Evolutionary conservation across 176 grass and related monocot species (phyloP).

Genomic region (Oryza brachyantha): DNA sequence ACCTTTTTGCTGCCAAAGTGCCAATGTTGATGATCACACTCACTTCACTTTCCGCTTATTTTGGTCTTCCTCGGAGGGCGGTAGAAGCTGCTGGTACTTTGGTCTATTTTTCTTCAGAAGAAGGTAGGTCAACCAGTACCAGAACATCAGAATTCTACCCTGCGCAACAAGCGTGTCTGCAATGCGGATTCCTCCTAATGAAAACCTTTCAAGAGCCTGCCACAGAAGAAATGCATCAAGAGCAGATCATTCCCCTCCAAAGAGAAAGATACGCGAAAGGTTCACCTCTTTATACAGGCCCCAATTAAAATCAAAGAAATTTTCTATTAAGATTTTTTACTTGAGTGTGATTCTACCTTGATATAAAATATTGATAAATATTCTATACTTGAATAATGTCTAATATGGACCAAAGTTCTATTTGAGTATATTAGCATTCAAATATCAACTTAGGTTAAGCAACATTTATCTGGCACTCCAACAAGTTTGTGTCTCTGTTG

Average conservation of each 20-base stretch:
- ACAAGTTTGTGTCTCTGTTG: background rate
- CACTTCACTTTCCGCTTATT: conserved; percentile 31
- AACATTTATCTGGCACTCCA: background rate
- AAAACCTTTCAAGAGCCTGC: conserved; percentile 85
- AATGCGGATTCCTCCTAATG: conserved; percentile 65
- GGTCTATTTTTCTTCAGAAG: conserved; percentile 88
- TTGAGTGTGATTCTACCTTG: background rate
- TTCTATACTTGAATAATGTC: background rate
- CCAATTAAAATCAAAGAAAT: background rate
- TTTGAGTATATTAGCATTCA: background rate
- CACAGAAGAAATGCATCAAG: conserved; percentile 4
- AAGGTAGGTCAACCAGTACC: conserved; percentile 88
- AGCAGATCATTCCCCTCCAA: background rate
- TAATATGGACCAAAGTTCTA: background rate
- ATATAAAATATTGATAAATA: background rate
- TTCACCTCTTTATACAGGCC: background rate
- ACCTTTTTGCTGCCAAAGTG: background rate
- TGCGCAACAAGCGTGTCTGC: conserved; percentile 61
- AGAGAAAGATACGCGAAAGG: background rate
- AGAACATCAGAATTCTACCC: conserved; percentile 87
- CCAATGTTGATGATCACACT: too few relatives aligned
- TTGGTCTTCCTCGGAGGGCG: conserved; percentile 38
- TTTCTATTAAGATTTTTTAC: background rate
- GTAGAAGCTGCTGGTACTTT: conserved; percentile 76
- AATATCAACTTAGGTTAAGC: background rate